phyloP scores from a whole-genome alignment of 345 rosid species.

The Crucihimalaya himalaica region DNA sequence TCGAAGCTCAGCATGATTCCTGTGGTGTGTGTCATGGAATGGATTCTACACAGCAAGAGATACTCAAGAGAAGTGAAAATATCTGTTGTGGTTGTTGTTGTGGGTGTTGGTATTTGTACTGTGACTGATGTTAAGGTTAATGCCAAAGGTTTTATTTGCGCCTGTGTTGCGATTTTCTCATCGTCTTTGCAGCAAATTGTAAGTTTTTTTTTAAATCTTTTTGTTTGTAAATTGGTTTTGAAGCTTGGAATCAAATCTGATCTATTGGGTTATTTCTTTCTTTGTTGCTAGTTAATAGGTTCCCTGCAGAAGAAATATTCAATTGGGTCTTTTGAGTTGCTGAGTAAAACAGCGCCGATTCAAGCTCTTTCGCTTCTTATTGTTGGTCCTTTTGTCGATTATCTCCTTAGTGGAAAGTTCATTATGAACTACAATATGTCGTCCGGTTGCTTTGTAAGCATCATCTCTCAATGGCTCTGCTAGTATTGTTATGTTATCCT shows the following conservation, averaged over 20 bases:
- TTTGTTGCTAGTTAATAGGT: constrained; percentile 68
- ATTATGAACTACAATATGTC: constrained; percentile 64
- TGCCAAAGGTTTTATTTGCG: constrained; percentile 82
- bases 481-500: not conserved
- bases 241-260: constrained; percentile 4
- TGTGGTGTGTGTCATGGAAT: constrained; percentile 92
- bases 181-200: constrained; percentile 97
- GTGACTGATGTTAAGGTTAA: constrained; percentile 92
- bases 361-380: constrained; percentile 84
- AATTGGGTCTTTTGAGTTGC: constrained; percentile 82
- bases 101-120: constrained; percentile 93
- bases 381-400: constrained; percentile 80
- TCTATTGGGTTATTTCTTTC: not conserved
- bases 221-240: not conserved
- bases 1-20: constrained; percentile 98
- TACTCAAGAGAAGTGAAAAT: constrained; percentile 77
- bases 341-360: constrained; percentile 91
- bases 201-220: constrained; percentile 44
- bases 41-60: constrained; percentile 78
- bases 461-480: not conserved
- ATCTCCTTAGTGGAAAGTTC: constrained; percentile 69
- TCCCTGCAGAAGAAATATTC: constrained; percentile 90
- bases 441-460: constrained; percentile 72
- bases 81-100: constrained; percentile 76
- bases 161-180: constrained; percentile 67